These are phyloP conservation scores for Cicer bijugum DNA, from an alignment of 306 rosid species.

Conservation along the genomic window DNA sequence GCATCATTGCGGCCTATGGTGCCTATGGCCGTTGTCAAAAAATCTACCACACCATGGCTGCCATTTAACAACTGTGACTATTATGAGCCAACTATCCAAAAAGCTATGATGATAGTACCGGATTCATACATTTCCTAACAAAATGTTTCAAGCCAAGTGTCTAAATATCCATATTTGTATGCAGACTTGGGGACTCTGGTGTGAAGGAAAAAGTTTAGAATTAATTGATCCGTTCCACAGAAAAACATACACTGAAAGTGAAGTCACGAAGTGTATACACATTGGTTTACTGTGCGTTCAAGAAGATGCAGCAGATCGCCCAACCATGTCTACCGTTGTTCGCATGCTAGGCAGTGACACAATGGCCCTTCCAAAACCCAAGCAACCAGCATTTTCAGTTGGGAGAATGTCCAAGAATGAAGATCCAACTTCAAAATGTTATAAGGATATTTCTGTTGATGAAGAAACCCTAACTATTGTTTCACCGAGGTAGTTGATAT, in stretches of 20 bases:
- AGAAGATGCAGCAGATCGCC: constrained; percentile 52
- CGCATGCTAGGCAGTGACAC: constrained; percentile 47
- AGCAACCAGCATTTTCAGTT: constrained; percentile 47
- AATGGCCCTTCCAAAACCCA: constrained; percentile 49
- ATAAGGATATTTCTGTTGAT: constrained; percentile 38
- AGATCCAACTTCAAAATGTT: constrained; percentile 34
- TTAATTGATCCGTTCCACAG: constrained; percentile 50
- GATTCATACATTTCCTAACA: background rate
- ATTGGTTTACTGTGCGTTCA: constrained; percentile 61
- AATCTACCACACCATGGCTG: no score
- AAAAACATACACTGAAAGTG: constrained; percentile 1
- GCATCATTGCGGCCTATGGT: no score
- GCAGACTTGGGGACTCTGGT: constrained; percentile 62
- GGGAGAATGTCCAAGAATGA: background rate
- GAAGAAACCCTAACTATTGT: background rate
- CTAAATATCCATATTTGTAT: background rate
- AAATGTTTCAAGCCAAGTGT: background rate
- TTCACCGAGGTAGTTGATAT: constrained; percentile 2
- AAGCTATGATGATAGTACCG: background rate
- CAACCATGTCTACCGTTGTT: constrained; percentile 52
- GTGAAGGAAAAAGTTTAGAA: constrained; percentile 47
- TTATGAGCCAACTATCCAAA: background rate
- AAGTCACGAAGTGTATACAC: constrained; percentile 50
- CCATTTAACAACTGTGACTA: background rate
- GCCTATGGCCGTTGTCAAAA: no score